Evolutionary conservation across 345 rosid genomes (phyloP).

Genomic region (Salix exigua): DNA sequence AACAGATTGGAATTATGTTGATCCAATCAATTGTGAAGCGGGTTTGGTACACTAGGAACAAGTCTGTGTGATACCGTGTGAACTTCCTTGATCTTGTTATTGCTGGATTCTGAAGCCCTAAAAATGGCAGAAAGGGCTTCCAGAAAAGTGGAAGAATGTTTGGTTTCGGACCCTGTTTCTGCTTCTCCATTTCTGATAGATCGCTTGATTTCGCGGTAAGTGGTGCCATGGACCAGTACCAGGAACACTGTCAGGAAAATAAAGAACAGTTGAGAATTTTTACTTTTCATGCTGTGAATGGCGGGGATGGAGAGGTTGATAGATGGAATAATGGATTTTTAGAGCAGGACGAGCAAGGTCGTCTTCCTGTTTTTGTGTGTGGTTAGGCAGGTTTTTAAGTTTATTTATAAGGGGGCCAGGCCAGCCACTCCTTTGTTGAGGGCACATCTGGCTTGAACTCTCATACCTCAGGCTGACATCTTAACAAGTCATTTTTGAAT

Average conservation of each 20-base stretch:
- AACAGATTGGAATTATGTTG: neutral
- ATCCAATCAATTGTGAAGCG: slow-evolving; percentile 40
- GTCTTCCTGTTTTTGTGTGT: neutral
- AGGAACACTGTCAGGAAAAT: slow-evolving; percentile 16
- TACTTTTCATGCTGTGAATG: slow-evolving; percentile 18
- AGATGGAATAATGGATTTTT: neutral
- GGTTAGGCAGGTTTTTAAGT: neutral
- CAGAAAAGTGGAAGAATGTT: slow-evolving; percentile 19
- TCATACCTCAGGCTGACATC: slow-evolving; percentile 4
- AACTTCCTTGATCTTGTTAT: neutral
- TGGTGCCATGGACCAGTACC: slow-evolving; percentile 15
- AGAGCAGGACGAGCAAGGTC: neutral
- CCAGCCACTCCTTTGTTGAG: neutral
- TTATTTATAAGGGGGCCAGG: slow-evolving; percentile 16
- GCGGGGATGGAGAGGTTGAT: neutral
- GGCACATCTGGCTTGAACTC: neutral
- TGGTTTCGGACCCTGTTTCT: slow-evolving; percentile 11
- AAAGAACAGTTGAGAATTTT: neutral
- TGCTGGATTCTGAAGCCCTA: slow-evolving; percentile 10
- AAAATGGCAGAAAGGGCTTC: slow-evolving; percentile 22
- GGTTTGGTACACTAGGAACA: slow-evolving; percentile 45
- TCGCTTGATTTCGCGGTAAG: slow-evolving; percentile 18
- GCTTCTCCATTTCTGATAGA: neutral
- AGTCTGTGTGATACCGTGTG: slow-evolving; percentile 32
- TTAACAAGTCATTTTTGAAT: neutral